Evolutionary conservation across 495 filamentous ascomycete species (phyloP).

Genomic region (Neurospora cerealis): DNA sequence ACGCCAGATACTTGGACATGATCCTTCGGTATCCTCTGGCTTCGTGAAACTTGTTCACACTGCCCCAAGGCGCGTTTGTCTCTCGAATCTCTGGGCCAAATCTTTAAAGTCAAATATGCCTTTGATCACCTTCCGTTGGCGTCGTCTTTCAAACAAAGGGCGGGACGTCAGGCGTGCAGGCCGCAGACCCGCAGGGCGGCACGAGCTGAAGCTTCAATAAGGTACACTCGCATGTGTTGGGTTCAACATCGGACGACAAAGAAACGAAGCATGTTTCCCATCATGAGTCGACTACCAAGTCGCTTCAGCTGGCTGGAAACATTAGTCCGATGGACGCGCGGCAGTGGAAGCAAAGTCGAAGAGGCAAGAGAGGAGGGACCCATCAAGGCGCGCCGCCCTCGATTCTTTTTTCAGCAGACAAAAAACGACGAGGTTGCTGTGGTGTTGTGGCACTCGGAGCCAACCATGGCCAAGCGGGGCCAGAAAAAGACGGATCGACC

Average conservation of each 20-base stretch:
- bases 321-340: neutral
- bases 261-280: neutral
- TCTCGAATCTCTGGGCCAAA: neutral
- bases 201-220: neutral
- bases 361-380: neutral
- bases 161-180: neutral
- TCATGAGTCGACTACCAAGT: neutral
- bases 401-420: neutral
- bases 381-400: neutral
- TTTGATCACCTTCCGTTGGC: neutral
- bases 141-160: neutral
- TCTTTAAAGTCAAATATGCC: neutral
- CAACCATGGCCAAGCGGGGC: neutral
- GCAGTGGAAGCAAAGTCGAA: neutral
- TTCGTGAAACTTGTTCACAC: neutral
- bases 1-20: neutral
- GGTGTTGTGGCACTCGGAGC: neutral
- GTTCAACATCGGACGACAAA: neutral
- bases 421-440: neutral
- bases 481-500: neutral
- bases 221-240: neutral
- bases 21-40: neutral
- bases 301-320: neutral
- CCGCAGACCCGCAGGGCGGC: neutral
- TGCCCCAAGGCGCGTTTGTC: neutral